These are phyloP conservation scores for Wickerhamomyces sp. DNA, from an alignment of 1,139 yeast genomes.

Conservation along the genomic window DNA sequence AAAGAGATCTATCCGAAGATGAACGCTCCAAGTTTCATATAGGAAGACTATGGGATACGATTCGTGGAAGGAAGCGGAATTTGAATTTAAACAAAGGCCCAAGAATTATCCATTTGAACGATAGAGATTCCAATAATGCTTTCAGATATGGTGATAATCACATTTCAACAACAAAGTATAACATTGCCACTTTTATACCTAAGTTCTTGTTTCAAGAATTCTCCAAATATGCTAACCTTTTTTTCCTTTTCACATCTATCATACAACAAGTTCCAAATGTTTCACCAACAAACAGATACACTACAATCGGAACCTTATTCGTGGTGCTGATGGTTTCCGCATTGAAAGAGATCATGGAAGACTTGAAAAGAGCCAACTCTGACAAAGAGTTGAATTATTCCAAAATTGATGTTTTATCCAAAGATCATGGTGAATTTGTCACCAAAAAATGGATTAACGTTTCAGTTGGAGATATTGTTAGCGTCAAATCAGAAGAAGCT, in stretches of 20 bases:
- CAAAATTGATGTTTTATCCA: slow-evolving; percentile 62
- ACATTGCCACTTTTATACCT: slow-evolving; percentile 87
- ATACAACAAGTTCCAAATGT: slow-evolving; percentile 98
- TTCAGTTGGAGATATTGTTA: slow-evolving; percentile 85
- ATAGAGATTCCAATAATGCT: slow-evolving; percentile 46
- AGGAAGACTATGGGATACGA: slow-evolving; percentile 43
- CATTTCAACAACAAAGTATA: slow-evolving; percentile 95
- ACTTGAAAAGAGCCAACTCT: slow-evolving; percentile 80
- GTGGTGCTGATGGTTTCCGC: slow-evolving; percentile 89
- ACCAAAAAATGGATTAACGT: slow-evolving; percentile 81
- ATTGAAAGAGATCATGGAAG: slow-evolving; percentile 85
- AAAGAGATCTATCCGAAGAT: slow-evolving; percentile 18
- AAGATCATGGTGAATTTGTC: slow-evolving; percentile 54
- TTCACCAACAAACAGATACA: slow-evolving; percentile 92
- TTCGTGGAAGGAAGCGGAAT: slow-evolving; percentile 33
- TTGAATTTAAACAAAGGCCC: slow-evolving; percentile 43
- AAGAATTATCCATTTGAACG: slow-evolving; percentile 65
- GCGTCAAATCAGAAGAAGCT: slow-evolving; percentile 81
- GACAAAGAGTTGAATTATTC: slow-evolving; percentile 88
- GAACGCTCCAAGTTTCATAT: slow-evolving; percentile 46
- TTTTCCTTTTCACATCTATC: slow-evolving; percentile 84
- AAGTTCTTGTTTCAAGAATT: slow-evolving; percentile 95
- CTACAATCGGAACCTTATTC: slow-evolving; percentile 87
- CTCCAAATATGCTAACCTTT: slow-evolving; percentile 93
- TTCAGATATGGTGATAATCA: slow-evolving; percentile 74